phyloP scores from a whole-genome alignment of 306 rosid genomes.

The Hippophae rhamnoides region DNA sequence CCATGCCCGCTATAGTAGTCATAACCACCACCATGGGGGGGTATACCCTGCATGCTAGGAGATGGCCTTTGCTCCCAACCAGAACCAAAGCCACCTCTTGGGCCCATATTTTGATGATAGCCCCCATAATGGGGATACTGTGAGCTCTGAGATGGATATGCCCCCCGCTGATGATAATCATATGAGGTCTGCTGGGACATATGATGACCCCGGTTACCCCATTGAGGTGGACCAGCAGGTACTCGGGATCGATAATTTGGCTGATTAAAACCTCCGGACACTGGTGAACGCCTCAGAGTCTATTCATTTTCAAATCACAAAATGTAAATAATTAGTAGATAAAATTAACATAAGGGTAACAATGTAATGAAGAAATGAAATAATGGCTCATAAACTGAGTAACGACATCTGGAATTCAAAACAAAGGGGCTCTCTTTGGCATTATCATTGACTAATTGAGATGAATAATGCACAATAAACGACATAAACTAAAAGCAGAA shows the following conservation, averaged over 20 bases:
- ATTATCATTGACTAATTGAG: conserved; percentile 2
- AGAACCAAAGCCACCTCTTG: conserved; percentile 54
- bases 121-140: conserved; percentile 56
- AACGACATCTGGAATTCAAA: conserved; percentile 11
- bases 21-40: conserved; percentile 52
- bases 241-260: conserved; percentile 75
- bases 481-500: no score
- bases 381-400: conserved; percentile 13
- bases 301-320: conserved; percentile 27
- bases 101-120: conserved; percentile 75
- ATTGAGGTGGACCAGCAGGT: conserved; percentile 66
- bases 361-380: neutral
- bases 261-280: conserved; percentile 22
- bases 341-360: conserved; percentile 3
- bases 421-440: neutral
- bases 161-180: conserved; percentile 79
- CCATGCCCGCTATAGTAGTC: conserved; percentile 78
- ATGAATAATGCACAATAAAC: no score
- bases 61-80: conserved; percentile 98
- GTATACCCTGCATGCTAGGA: conserved; percentile 59
- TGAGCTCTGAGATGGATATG: conserved; percentile 64
- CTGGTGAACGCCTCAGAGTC: conserved; percentile 55
- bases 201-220: conserved; percentile 86
- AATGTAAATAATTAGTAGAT: conserved; percentile 25
- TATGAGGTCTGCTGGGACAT: conserved; percentile 52